These are phyloP conservation scores for Panus rudis DNA, from an alignment of 768 basidiomycete species.

Conservation along the genomic window DNA sequence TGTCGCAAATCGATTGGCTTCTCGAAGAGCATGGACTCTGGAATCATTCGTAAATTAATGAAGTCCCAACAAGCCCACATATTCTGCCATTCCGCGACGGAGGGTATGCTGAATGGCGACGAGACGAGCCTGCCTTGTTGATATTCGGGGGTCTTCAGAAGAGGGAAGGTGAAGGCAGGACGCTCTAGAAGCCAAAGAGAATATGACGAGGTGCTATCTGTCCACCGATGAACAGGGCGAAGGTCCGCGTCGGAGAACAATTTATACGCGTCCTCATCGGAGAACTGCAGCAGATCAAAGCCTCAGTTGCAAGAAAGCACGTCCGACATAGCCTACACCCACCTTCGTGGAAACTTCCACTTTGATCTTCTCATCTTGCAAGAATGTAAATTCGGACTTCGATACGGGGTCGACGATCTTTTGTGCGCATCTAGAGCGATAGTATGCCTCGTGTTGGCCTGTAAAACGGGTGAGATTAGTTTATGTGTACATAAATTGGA, in stretches of 20 bases:
- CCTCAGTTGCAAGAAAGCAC: no score
- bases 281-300: slow-evolving; percentile 53
- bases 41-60: slow-evolving; percentile 80
- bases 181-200: slow-evolving; percentile 90
- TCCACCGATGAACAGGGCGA: slow-evolving; percentile 85
- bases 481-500: neutral
- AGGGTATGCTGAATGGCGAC: slow-evolving; percentile 63
- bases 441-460: slow-evolving; percentile 85
- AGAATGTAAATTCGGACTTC: slow-evolving; percentile 43
- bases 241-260: slow-evolving; percentile 73
- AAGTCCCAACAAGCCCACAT: slow-evolving; percentile 90
- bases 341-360: slow-evolving; percentile 91
- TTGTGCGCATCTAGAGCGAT: slow-evolving; percentile 58
- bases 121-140: slow-evolving; percentile 6
- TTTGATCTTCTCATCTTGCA: slow-evolving; percentile 68
- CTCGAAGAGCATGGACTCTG: slow-evolving; percentile 73
- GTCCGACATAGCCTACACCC: slow-evolving; percentile 13
- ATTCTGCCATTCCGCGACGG: slow-evolving; percentile 68
- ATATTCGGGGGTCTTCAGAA: slow-evolving; percentile 36
- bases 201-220: slow-evolving; percentile 61
- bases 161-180: slow-evolving; percentile 71
- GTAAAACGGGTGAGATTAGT: slow-evolving; percentile 3
- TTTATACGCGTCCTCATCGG: slow-evolving; percentile 56
- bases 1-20: slow-evolving; percentile 94
- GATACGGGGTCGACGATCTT: slow-evolving; percentile 44